A percentile compares a stretch with the other conserved stretches of the same genome.
phyloP scores from a whole-genome alignment of 1,139 yeast genomes.

The Geotrichum aggregatum region DNA sequence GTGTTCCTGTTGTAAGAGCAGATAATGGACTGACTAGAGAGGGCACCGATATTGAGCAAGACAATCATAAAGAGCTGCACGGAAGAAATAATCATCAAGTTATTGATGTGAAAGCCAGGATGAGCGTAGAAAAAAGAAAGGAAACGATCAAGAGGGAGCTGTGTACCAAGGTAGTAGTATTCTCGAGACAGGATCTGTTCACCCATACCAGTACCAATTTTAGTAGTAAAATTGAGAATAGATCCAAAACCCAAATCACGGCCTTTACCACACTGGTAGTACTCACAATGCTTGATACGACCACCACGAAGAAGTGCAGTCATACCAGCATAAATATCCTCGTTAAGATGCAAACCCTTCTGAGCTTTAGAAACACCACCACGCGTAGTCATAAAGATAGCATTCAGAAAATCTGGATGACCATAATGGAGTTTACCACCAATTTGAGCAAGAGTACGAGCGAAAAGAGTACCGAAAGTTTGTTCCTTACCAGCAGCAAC shows the following conservation, averaged over 20 bases:
- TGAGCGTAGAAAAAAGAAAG: slow-evolving; percentile 97
- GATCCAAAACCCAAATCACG: slow-evolving; percentile 99
- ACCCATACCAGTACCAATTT: slow-evolving; percentile 99
- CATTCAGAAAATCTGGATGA: slow-evolving; percentile 97
- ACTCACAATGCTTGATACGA: slow-evolving; percentile 97
- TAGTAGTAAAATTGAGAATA: slow-evolving; percentile 95
- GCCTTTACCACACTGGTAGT: slow-evolving; percentile 99
- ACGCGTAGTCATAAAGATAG: slow-evolving; percentile 92
- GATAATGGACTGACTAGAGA: slow-evolving; percentile 83
- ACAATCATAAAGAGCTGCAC: slow-evolving; percentile 91
- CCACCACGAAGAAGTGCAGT: slow-evolving; percentile 97
- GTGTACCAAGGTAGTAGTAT: slow-evolving; percentile 95
- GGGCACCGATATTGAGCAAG: slow-evolving; percentile 81
- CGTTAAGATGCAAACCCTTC: slow-evolving; percentile 96
- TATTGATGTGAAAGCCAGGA: slow-evolving; percentile 98
- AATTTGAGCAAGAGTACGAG: slow-evolving; percentile 95
- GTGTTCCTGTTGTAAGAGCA: slow-evolving; percentile 79
- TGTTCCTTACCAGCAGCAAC: slow-evolving; percentile 99
- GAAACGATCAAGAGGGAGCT: slow-evolving; percentile 94
- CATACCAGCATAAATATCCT: slow-evolving; percentile 99
- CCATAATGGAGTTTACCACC: slow-evolving; percentile 99
- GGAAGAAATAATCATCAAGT: slow-evolving; percentile 90
- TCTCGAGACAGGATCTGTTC: slow-evolving; percentile 98
- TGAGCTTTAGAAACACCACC: slow-evolving; percentile 99
- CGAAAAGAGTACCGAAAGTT: slow-evolving; percentile 96